Evolutionary conservation across 2,329 filamentous ascomycete genomes (phyloP).

Genomic region (Penicillium verrucosum): DNA sequence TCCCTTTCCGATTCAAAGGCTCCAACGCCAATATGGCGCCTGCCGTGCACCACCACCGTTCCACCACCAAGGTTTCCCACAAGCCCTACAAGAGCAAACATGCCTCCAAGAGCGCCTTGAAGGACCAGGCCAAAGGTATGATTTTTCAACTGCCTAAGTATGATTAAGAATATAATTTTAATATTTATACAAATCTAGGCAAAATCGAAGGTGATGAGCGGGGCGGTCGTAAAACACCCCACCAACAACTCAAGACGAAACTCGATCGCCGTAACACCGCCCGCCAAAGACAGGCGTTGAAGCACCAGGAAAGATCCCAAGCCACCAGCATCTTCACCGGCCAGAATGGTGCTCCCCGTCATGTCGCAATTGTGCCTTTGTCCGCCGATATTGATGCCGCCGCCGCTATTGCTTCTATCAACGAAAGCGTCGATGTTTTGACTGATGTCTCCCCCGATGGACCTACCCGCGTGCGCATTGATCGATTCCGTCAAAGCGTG

Average conservation of each 20-base stretch:
- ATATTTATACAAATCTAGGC: conserved; percentile 50
- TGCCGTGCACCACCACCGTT: conserved; percentile 75
- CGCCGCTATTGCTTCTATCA: conserved; percentile 67
- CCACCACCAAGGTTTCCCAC: conserved; percentile 82
- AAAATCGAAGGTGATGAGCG: conserved; percentile 71
- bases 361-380: conserved; percentile 84
- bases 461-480: conserved; percentile 65
- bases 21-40: conserved; percentile 68
- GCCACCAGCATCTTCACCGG: conserved; percentile 81
- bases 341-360: conserved; percentile 77
- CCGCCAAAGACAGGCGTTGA: conserved; percentile 80
- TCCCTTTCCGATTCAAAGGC: conserved; percentile 86
- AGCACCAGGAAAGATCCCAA: conserved; percentile 77
- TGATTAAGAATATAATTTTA: background rate
- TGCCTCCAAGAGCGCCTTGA: conserved; percentile 80
- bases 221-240: conserved; percentile 77
- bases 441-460: conserved; percentile 59
- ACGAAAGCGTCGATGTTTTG: conserved; percentile 75
- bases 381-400: conserved; percentile 68
- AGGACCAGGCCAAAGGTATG: conserved; percentile 78
- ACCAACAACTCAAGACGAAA: conserved; percentile 97
- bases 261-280: conserved; percentile 92
- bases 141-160: background rate
- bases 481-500: conserved; percentile 91
- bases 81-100: conserved; percentile 93